Percentiles rank a stretch among this genome's conserved stretches.
Conservation (phyloP, 2,329 filamentous ascomycete genomes). For the Colletotrichum simmondsii region DNA sequence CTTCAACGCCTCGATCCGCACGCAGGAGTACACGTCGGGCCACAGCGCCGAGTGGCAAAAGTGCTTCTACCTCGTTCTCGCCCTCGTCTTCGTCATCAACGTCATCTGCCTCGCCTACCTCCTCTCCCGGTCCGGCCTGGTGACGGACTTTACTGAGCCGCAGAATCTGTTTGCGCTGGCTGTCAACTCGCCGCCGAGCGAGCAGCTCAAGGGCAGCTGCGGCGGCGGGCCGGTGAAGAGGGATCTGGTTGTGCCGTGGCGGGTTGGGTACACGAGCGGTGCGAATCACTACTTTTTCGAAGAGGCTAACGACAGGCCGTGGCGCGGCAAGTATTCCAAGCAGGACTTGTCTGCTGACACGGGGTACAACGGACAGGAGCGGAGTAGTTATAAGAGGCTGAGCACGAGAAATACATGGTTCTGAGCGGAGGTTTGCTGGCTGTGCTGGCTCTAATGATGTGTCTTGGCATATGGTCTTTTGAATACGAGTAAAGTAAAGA, state of each 20-base stretch:
- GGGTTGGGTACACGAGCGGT: conserved; percentile 49
- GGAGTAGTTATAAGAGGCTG: conserved; percentile 40
- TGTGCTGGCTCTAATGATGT: neutral
- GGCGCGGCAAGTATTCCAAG: conserved; percentile 40
- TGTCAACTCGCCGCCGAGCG: conserved; percentile 65
- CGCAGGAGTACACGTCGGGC: conserved; percentile 77
- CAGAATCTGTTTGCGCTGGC: conserved; percentile 79
- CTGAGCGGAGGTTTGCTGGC: conserved; percentile 39
- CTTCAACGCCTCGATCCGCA: conserved; percentile 73
- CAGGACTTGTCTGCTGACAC: conserved; percentile 20
- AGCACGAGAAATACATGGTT: conserved; percentile 49
- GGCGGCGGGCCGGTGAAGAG: conserved; percentile 47
- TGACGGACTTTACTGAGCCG: conserved; percentile 84
- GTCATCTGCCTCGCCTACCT: conserved; percentile 72
- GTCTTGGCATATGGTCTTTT: neutral
- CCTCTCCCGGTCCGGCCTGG: conserved; percentile 64
- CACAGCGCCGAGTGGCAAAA: conserved; percentile 69
- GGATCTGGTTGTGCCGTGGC: conserved; percentile 54
- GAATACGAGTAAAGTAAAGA: neutral
- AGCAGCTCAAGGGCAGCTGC: conserved; percentile 50
- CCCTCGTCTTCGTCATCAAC: conserved; percentile 75
- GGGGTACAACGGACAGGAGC: conserved; percentile 24
- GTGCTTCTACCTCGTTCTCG: conserved; percentile 74
- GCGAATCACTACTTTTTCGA: conserved; percentile 57
- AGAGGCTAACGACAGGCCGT: conserved; percentile 44